Conservation (phyloP, 768 basidiomycete species). For the Tephrocybe sp. region DNA sequence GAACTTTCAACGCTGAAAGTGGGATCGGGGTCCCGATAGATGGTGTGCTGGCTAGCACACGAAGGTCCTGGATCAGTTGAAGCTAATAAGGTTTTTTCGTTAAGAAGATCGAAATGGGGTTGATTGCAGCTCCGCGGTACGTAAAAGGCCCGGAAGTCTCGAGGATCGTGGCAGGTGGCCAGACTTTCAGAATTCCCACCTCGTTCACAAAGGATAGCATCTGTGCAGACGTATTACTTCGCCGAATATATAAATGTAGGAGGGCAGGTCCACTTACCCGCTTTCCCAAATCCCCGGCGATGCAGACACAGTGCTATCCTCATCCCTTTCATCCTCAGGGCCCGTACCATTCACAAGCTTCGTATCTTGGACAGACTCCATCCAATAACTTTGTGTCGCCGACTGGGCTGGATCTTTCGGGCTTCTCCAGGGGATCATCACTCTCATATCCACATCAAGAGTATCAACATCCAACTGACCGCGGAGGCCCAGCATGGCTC, state of each 20-base stretch:
- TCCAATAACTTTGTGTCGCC: conserved; percentile 30
- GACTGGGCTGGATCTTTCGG: conserved; percentile 32
- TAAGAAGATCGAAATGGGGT: conserved; percentile 33
- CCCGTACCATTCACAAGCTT: conserved; percentile 24
- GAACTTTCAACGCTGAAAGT: conserved; percentile 14
- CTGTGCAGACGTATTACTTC: conserved; percentile 41
- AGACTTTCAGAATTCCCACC: conserved; percentile 42
- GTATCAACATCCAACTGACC: conserved; percentile 41
- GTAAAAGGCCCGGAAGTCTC: conserved; percentile 44
- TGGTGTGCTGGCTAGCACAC: conserved; percentile 4
- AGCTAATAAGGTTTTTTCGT: conserved; percentile 15
- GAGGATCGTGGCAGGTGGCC: conserved; percentile 44
- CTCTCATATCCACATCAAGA: conserved; percentile 43
- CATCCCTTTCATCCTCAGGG: conserved; percentile 26
- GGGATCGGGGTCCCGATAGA: conserved; percentile 13
- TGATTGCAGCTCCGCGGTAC: conserved; percentile 44
- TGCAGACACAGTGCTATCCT: conserved; percentile 38
- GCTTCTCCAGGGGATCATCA: conserved; percentile 57
- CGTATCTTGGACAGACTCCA: conserved; percentile 18
- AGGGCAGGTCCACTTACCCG: conserved; percentile 30
- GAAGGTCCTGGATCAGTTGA: conserved; percentile 1
- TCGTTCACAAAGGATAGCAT: conserved; percentile 39
- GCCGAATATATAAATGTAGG: conserved; percentile 47
- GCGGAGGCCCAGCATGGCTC: conserved; percentile 33
- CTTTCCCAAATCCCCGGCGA: conserved; percentile 32